Evolutionary conservation across 2,329 filamentous ascomycete species (phyloP), one percentile per base, ranked within the genome.

Genomic region (Pseudogymnoascus sp.): DNA sequence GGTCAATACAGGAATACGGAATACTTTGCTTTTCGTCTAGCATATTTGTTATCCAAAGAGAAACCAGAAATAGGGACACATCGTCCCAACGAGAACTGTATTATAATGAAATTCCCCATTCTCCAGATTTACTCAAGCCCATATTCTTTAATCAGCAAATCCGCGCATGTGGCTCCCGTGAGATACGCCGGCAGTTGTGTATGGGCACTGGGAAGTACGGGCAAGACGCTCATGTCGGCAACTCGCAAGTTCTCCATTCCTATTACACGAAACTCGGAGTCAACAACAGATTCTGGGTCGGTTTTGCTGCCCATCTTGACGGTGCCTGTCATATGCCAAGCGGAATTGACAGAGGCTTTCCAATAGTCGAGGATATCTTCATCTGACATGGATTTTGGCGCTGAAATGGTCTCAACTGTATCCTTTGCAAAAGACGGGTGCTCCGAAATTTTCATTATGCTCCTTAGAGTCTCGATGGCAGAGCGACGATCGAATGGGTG

Each of bases 301-400:
- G 69, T 74, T 0, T 61, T 39, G 63, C 72, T 76, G 0, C 83
- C 83, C 83, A 86, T 86, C 68, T 79, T 79, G 5, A 76, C 76
- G 0, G 83, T 86, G 0, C 81, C 80, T 0, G 75, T 81, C 78
- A 78, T 84, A 68, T 81, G 82, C 79, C 77, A 84, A 61, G 73
- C 80, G 2, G 76, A 80, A 31, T 70, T 74, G 15, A 75, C 71
- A 24, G 70, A 77, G 29, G 77, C 69, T 21, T 35, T n/a, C 62
- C 54, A 67, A 64, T 61, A 58, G 35, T 65, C 66, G 64, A 63
- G 65, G 10, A 87, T 73, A 62, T 85, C 81, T 59, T 82, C 81
- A 29, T 85, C 82, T 0, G 75, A 77, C 0, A 78, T 76, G 10
- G 76, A 76, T 11, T 73, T 66, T 0, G 83, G 81, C 1, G 70